A percentile compares a stretch with the other conserved stretches of the same genome.
These are phyloP conservation scores for Akanthomyces uredinophilus DNA, from an alignment of 2,329 filamentous ascomycete genomes.

Conservation along the genomic window DNA sequence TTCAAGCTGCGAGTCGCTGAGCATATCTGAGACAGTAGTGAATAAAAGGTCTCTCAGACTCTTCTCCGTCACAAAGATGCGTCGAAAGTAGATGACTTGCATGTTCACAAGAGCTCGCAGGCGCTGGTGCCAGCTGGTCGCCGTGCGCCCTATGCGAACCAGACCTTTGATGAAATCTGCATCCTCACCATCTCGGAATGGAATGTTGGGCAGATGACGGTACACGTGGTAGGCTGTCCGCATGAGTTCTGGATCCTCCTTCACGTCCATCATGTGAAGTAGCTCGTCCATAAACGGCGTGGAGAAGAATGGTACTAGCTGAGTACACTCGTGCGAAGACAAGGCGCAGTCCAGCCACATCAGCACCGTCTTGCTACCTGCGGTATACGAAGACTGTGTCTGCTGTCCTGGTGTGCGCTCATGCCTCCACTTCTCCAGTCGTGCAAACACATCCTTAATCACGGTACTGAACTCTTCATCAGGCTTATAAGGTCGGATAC, in stretches of 20 bases:
- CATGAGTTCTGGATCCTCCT: constrained; percentile 95
- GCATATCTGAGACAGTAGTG: constrained; percentile 91
- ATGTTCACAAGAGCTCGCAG: constrained; percentile 95
- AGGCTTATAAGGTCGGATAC: constrained; percentile 76
- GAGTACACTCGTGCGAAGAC: constrained; percentile 86
- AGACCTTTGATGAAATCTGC: constrained; percentile 77
- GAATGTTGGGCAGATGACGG: constrained; percentile 90
- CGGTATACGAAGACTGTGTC: constrained; percentile 89
- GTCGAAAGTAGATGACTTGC: constrained; percentile 96
- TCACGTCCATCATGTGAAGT: constrained; percentile 99
- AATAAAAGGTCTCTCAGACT: constrained; percentile 77
- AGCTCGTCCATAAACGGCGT: constrained; percentile 85
- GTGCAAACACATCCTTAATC: constrained; percentile 69
- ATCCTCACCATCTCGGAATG: constrained; percentile 82
- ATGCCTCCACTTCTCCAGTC: constrained; percentile 81
- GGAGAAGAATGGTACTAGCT: constrained; percentile 87
- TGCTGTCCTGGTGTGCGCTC: constrained; percentile 84
- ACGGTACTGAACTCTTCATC: constrained; percentile 67
- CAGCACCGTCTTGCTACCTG: constrained; percentile 90
- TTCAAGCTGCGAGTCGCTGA: constrained; percentile 85
- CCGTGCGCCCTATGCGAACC: constrained; percentile 79
- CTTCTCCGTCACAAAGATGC: constrained; percentile 77
- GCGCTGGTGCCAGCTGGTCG: constrained; percentile 90
- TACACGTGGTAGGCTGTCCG: constrained; percentile 94
- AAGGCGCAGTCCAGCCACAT: constrained; percentile 91